Evolutionary conservation across 177 flowering plant species (phyloP).

Genomic region (Tripterygium wilfordii): DNA sequence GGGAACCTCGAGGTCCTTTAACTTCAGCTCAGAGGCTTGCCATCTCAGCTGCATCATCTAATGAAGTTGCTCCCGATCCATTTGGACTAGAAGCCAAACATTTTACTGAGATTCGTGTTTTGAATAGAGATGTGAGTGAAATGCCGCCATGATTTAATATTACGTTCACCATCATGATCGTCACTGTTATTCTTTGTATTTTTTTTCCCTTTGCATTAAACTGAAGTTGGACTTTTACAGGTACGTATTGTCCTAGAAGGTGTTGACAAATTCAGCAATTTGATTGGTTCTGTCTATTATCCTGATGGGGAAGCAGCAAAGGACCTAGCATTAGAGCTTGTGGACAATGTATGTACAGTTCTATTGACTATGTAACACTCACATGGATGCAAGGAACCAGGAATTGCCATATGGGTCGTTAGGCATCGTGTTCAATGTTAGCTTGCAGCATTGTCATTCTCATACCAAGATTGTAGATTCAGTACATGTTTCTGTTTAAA

Average conservation of each 20-base stretch:
- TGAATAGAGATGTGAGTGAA: conserved; percentile 72
- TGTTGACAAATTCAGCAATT: conserved; percentile 83
- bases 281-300: conserved; percentile 88
- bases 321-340: conserved; percentile 89
- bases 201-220: conserved; percentile 13
- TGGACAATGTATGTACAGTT: conserved; percentile 78
- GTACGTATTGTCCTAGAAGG: conserved; percentile 93
- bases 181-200: too few species aligned
- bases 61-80: conserved; percentile 62
- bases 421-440: too few species aligned
- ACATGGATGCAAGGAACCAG: too few species aligned
- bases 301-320: conserved; percentile 84
- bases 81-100: conserved; percentile 88
- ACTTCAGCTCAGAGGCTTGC: conserved; percentile 91
- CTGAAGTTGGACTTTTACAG: conserved; percentile 33
- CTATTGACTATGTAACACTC: not conserved
- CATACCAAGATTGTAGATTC: too few species aligned
- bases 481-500: too few species aligned
- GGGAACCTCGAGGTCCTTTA: conserved; percentile 53
- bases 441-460: too few species aligned
- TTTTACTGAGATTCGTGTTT: conserved; percentile 74
- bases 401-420: too few species aligned
- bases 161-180: too few species aligned
- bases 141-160: too few species aligned
- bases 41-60: conserved; percentile 38